Conservation (phyloP, 768 basidiomycete species). For the Arthromyces matolae region DNA sequence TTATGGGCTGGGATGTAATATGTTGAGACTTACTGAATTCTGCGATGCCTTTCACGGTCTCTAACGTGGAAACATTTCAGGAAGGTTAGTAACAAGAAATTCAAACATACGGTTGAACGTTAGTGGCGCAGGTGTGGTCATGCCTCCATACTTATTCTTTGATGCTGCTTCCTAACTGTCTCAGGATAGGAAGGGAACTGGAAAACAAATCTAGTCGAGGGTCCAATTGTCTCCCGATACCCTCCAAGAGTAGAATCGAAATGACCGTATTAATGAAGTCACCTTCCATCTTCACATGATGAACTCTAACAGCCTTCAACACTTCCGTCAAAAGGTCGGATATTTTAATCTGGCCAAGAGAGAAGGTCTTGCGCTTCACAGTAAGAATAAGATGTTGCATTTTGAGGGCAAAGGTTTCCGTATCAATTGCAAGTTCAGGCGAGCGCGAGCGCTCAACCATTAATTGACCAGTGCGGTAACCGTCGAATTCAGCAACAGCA, state of each 20-base stretch:
- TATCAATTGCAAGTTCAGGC: slow-evolving; percentile 85
- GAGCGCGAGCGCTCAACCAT: slow-evolving; percentile 95
- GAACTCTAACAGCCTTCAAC: slow-evolving; percentile 76
- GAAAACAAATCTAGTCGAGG: slow-evolving; percentile 93
- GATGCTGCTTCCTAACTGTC: slow-evolving; percentile 86
- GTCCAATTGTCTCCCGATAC: slow-evolving; percentile 92
- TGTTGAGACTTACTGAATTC: slow-evolving; percentile 65
- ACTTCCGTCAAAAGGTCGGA: slow-evolving; percentile 91
- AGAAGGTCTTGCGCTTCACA: slow-evolving; percentile 96
- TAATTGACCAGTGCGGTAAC: slow-evolving; percentile 89
- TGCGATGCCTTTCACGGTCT: slow-evolving; percentile 58
- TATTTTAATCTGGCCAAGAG: slow-evolving; percentile 94
- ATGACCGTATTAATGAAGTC: slow-evolving; percentile 99
- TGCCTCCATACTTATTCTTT: slow-evolving; percentile 16
- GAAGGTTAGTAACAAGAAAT: neutral
- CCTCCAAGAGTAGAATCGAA: slow-evolving; percentile 88
- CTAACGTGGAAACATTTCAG: slow-evolving; percentile 29
- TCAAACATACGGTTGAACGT: slow-evolving; percentile 31
- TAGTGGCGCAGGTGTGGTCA: slow-evolving; percentile 27
- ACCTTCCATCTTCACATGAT: slow-evolving; percentile 98
- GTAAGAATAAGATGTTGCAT: slow-evolving; percentile 94
- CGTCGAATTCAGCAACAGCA: slow-evolving; percentile 94
- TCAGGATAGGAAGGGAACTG: slow-evolving; percentile 87
- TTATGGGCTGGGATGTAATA: too few species aligned
- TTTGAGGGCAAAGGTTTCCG: slow-evolving; percentile 94